Evolutionary conservation across 106 monocot genomes (phyloP).

Genomic region (Apostasia shenzhenica): DNA sequence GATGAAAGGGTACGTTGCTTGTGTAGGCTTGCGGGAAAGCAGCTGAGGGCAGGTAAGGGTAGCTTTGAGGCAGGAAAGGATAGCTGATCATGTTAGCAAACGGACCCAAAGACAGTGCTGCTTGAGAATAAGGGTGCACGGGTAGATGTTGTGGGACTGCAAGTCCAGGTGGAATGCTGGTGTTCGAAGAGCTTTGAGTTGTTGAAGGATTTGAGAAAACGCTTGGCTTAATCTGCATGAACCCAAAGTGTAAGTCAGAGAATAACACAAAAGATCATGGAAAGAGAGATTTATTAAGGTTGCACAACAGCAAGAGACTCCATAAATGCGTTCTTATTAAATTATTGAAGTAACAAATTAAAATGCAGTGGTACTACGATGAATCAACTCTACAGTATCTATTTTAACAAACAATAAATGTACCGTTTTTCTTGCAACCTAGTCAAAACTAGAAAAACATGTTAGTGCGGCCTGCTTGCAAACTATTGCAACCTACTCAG

Average conservation of each 20-base stretch:
- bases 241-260: not conserved
- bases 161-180: conserved; percentile 31
- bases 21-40: conserved; percentile 81
- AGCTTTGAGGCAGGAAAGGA: conserved; percentile 71
- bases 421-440: no score
- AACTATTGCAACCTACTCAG: not conserved
- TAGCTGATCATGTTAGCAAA: conserved; percentile 89
- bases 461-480: not conserved
- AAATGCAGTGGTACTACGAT: no score
- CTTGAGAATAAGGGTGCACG: conserved; percentile 73
- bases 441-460: no score
- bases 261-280: no score
- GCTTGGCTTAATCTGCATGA: conserved; percentile 50
- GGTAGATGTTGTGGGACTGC: conserved; percentile 72
- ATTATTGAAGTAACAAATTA: no score
- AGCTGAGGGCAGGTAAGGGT: conserved; percentile 70
- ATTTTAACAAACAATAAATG: no score
- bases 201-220: conserved; percentile 39
- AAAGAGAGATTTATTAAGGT: no score
- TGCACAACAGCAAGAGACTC: no score
- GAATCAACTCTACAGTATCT: no score
- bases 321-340: no score
- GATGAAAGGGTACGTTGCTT: conserved; percentile 62
- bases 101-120: conserved; percentile 70
- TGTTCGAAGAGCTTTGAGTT: conserved; percentile 33